phyloP scores from a whole-genome alignment of 163 green algal species.

The Volvox carteri region DNA sequence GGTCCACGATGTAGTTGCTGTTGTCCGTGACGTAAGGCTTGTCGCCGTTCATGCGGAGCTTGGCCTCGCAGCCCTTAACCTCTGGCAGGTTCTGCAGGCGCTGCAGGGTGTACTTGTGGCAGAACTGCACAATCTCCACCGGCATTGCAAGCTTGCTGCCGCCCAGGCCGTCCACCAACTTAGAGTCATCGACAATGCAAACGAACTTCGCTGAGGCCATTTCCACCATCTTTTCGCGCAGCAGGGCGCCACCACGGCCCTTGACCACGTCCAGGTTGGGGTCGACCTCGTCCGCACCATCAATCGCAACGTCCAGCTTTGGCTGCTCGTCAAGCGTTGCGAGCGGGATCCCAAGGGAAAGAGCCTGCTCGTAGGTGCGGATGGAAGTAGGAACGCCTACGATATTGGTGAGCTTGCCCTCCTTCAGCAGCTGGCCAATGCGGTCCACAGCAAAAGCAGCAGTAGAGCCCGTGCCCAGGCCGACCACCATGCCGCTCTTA shows the following conservation, averaged over 20 bases:
- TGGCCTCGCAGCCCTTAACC: conserved; percentile 86
- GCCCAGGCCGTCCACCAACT: conserved; percentile 94
- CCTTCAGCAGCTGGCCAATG: conserved; percentile 95
- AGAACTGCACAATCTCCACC: conserved; percentile 99
- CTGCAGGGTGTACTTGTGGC: conserved; percentile 95
- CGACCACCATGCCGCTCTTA: conserved; percentile 95
- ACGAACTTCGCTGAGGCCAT: conserved; percentile 95
- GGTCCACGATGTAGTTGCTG: conserved; percentile 99
- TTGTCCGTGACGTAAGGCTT: conserved; percentile 99
- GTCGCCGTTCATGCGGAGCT: conserved; percentile 95
- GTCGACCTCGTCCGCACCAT: conserved; percentile 98
- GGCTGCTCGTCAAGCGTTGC: conserved; percentile 96
- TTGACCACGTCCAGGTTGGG: conserved; percentile 98
- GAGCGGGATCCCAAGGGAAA: conserved; percentile 95
- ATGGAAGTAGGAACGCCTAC: conserved; percentile 96
- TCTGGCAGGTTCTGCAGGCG: conserved; percentile 81
- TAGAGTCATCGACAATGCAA: conserved; percentile 99
- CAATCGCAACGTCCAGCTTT: conserved; percentile 97
- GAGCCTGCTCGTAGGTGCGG: conserved; percentile 77
- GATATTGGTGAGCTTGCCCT: conserved; percentile 96
- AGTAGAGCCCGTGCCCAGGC: conserved; percentile 98
- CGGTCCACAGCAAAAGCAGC: conserved; percentile 82
- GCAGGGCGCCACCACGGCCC: conserved; percentile 95
- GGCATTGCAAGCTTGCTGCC: conserved; percentile 96
- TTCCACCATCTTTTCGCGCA: conserved; percentile 99